phyloP scores from a whole-genome alignment of 768 basidiomycete genomes.

The Suillus paluster region DNA sequence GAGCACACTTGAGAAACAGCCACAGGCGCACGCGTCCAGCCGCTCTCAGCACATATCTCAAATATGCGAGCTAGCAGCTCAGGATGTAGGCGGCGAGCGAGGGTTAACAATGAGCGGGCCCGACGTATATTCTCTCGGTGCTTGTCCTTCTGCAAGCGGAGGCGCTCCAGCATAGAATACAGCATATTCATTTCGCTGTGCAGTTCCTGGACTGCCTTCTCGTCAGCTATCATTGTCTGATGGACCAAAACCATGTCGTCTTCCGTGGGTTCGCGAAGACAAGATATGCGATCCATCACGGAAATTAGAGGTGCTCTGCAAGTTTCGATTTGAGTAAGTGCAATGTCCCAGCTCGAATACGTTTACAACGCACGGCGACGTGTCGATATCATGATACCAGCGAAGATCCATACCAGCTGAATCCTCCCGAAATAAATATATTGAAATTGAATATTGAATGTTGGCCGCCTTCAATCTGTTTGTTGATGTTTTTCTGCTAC shows the following conservation, averaged over 20 bases:
- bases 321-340: conserved; percentile 5
- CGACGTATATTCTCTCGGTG: conserved; percentile 48
- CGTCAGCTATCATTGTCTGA: conserved; percentile 38
- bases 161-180: conserved; percentile 41
- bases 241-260: conserved; percentile 23
- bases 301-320: not conserved
- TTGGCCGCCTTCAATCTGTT: not conserved
- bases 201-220: conserved; percentile 44
- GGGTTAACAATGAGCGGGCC: conserved; percentile 52
- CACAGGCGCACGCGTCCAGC: conserved; percentile 60
- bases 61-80: conserved; percentile 62
- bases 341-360: not conserved
- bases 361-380: not conserved
- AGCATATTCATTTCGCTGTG: conserved; percentile 50
- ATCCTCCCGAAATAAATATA: no score
- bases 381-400: not conserved
- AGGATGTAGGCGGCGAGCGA: conserved; percentile 57
- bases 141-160: conserved; percentile 47
- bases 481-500: conserved; percentile 6
- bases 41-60: conserved; percentile 50
- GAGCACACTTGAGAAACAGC: conserved; percentile 62
- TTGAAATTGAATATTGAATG: conserved; percentile 10
- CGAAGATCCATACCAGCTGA: not conserved
- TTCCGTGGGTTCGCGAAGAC: conserved; percentile 21
- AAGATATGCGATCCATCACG: conserved; percentile 22